A percentile compares a stretch with the other conserved stretches of the same genome.
phyloP scores from a whole-genome alignment of 2,329 filamentous ascomycete genomes.

The Lithohypha guttulata region DNA sequence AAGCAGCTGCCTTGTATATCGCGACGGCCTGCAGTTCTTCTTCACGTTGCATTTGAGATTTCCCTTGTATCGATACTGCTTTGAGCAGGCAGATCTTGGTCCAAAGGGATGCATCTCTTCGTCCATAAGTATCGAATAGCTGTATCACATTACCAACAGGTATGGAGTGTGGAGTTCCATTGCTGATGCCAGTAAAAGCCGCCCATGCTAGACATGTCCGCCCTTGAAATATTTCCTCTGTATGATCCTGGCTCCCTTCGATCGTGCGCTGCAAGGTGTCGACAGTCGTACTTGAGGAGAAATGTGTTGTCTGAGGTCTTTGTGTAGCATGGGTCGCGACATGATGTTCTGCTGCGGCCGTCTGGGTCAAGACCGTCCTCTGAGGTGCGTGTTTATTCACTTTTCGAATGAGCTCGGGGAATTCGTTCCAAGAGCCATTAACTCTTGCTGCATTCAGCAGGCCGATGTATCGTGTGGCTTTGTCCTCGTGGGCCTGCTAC shows the following conservation, averaged over 20 bases:
- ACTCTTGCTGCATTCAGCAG: conserved; percentile 79
- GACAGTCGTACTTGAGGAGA: not conserved
- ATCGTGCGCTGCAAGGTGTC: not conserved
- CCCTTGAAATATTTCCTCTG: conserved; percentile 61
- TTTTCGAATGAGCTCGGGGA: conserved; percentile 85
- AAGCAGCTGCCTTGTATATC: conserved; percentile 55
- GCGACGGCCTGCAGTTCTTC: conserved; percentile 47
- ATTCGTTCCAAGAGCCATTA: conserved; percentile 72
- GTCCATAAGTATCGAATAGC: conserved; percentile 35
- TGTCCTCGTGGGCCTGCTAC: conserved; percentile 45
- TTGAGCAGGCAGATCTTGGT: conserved; percentile 73
- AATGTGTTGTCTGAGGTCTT: conserved; percentile 12
- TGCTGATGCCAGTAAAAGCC: conserved; percentile 11
- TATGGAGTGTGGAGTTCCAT: conserved; percentile 45
- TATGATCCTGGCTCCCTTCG: conserved; percentile 22
- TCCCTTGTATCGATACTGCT: conserved; percentile 65
- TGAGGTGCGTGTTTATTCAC: conserved; percentile 86
- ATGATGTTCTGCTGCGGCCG: conserved; percentile 58
- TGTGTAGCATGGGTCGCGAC: conserved; percentile 45
- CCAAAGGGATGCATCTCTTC: conserved; percentile 46
- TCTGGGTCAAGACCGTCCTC: conserved; percentile 57
- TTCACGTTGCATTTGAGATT: conserved; percentile 21
- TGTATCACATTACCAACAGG: conserved; percentile 48
- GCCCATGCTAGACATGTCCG: conserved; percentile 66
- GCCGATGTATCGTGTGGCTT: conserved; percentile 71